These are phyloP conservation scores for Salvia sclarea DNA, from an alignment of 305 asterid genomes.

Conservation along the genomic window DNA sequence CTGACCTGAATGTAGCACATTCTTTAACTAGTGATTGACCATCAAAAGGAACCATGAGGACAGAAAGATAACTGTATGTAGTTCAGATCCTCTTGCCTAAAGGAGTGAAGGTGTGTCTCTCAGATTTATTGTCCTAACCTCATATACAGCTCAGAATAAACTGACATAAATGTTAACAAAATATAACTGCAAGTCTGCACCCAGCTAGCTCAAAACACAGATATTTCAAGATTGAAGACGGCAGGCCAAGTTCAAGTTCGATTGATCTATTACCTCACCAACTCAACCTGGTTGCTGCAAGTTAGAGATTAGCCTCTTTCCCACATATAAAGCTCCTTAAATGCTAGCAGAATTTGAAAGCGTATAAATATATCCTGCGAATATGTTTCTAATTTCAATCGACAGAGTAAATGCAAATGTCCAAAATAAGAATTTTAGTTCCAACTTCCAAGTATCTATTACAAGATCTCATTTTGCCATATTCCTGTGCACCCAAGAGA, in stretches of 20 bases:
- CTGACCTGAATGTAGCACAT: neutral
- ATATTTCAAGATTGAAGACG: conserved; percentile 12
- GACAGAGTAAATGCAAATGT: conserved; percentile 1
- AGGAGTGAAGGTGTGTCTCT: neutral
- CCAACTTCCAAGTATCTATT: too few species aligned
- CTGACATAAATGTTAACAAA: neutral
- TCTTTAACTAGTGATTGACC: neutral
- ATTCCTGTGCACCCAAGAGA: conserved; percentile 1
- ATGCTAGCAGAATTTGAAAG: neutral
- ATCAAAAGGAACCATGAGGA: neutral
- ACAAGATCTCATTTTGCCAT: neutral
- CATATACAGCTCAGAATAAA: neutral
- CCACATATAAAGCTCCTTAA: conserved; percentile 18
- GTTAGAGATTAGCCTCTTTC: neutral
- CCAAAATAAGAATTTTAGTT: conserved; percentile 7
- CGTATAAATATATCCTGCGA: neutral
- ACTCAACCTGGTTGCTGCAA: neutral
- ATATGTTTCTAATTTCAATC: conserved; percentile 11
- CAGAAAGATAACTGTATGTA: neutral
- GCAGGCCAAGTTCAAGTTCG: neutral
- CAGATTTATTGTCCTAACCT: neutral
- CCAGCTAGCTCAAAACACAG: neutral
- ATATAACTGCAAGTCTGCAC: neutral
- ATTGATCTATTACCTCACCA: neutral
- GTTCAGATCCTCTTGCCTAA: neutral